These are phyloP conservation scores for Coniochaeta hoffmannii DNA, from an alignment of 2,329 filamentous ascomycete species.

Conservation along the genomic window DNA sequence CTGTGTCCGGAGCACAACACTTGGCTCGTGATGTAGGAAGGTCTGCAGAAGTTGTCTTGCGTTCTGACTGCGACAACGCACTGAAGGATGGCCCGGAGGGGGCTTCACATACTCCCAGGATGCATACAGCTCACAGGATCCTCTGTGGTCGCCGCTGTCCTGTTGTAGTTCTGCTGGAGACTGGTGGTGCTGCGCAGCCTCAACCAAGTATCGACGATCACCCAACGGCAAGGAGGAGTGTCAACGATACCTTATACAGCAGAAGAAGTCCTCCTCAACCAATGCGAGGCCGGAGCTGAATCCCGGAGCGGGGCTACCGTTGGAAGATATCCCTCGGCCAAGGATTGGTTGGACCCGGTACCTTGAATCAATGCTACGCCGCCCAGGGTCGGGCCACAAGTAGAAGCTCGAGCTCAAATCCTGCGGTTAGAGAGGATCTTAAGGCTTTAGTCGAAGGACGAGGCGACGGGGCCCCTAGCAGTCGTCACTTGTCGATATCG, in stretches of 20 bases:
- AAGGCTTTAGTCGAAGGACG: background rate
- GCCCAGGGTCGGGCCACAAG: background rate
- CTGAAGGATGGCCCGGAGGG: background rate
- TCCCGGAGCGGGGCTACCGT: background rate
- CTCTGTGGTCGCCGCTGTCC: background rate
- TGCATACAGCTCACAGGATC: background rate
- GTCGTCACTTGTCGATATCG: background rate
- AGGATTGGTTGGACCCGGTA: background rate
- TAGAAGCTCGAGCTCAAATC: background rate
- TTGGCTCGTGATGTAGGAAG: background rate
- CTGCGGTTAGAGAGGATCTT: background rate
- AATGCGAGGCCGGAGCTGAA: conserved; percentile 1
- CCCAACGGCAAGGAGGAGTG: background rate
- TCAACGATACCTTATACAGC: conserved; percentile 1
- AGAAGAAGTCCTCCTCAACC: background rate
- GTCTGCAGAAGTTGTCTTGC: background rate
- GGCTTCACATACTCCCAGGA: background rate
- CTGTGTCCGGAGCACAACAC: background rate
- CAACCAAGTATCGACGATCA: background rate
- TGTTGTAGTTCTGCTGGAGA: background rate
- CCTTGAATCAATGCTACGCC: background rate
- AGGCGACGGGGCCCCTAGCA: background rate
- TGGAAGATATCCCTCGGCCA: conserved; percentile 2
- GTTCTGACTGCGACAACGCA: background rate
- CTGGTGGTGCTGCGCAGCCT: background rate